A percentile compares a stretch with the other conserved stretches of the same genome.
Conservation (phyloP, 306 rosid species). For the Astragalus glycyphyllos region DNA sequence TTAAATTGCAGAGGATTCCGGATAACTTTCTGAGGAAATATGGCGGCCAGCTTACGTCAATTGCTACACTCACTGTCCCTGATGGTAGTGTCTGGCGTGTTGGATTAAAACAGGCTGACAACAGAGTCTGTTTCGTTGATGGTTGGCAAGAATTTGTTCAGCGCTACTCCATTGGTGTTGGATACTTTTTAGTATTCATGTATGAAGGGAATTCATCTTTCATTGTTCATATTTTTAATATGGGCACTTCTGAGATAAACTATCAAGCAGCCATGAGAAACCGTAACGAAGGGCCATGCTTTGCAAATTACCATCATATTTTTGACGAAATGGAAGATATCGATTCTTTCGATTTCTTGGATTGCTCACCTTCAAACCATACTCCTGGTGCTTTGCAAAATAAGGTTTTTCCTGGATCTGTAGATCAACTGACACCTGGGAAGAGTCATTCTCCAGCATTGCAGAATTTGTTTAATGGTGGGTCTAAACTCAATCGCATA, state of each 20-base stretch:
- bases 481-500: conserved; percentile 66
- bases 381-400: conserved; percentile 57
- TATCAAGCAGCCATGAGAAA: conserved; percentile 62
- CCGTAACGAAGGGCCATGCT: conserved; percentile 60
- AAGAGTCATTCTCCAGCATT: conserved; percentile 67
- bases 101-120: conserved; percentile 68
- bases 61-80: conserved; percentile 72
- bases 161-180: conserved; percentile 68
- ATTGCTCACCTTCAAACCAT: conserved; percentile 50
- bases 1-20: conserved; percentile 77
- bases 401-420: conserved; percentile 57
- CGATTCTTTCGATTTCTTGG: conserved; percentile 59
- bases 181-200: conserved; percentile 77
- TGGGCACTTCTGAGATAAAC: conserved; percentile 76
- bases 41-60: conserved; percentile 71
- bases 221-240: conserved; percentile 74
- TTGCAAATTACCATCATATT: conserved; percentile 54
- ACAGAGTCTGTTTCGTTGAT: conserved; percentile 68
- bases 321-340: conserved; percentile 90
- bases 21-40: conserved; percentile 72
- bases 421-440: conserved; percentile 53
- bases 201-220: conserved; percentile 84
- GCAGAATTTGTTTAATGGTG: conserved; percentile 83
- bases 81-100: conserved; percentile 80
- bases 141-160: conserved; percentile 92